These are phyloP conservation scores for Tulasnella sp. DNA, from an alignment of 768 basidiomycete species.

Conservation along the genomic window DNA sequence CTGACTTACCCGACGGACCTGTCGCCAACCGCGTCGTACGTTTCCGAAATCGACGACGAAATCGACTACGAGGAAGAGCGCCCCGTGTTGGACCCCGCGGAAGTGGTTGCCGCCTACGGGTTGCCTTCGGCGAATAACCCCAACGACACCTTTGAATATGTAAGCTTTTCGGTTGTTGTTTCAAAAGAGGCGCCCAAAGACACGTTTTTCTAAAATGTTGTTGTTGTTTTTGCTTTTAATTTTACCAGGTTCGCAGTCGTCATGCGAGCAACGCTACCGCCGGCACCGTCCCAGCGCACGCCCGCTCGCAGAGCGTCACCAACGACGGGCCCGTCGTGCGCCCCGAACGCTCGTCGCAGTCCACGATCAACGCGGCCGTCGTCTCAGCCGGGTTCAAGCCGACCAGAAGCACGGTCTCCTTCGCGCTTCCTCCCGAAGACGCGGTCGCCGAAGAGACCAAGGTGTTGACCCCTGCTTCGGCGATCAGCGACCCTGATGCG, in stretches of 20 bases:
- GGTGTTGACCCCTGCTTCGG: conserved; percentile 6
- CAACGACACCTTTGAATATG: background rate
- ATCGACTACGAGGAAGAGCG: background rate
- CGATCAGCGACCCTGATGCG: conserved; percentile 19
- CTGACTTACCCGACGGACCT: conserved; percentile 31
- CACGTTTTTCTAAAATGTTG: too few relatives aligned
- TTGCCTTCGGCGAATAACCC: conserved; percentile 10
- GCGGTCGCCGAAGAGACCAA: background rate
- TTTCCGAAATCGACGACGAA: conserved; percentile 19
- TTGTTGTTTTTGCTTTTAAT: too few relatives aligned
- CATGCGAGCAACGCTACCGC: background rate
- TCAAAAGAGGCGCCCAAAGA: too few relatives aligned
- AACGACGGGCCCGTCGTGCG: conserved; percentile 7
- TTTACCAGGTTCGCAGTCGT: background rate
- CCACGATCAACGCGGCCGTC: conserved; percentile 3
- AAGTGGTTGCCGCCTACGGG: background rate
- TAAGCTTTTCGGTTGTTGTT: background rate
- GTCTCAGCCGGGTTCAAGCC: background rate
- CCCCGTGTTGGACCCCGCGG: background rate
- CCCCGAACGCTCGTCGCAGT: background rate
- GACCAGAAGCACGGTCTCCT: background rate
- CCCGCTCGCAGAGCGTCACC: background rate
- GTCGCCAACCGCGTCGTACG: conserved; percentile 26
- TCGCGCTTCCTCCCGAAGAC: background rate
- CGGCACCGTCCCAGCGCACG: background rate